Evolutionary conservation across 2,329 filamentous ascomycete species (phyloP), one percentile per base, ranked within the genome.

Genomic region (Orbilia oligospora): DNA sequence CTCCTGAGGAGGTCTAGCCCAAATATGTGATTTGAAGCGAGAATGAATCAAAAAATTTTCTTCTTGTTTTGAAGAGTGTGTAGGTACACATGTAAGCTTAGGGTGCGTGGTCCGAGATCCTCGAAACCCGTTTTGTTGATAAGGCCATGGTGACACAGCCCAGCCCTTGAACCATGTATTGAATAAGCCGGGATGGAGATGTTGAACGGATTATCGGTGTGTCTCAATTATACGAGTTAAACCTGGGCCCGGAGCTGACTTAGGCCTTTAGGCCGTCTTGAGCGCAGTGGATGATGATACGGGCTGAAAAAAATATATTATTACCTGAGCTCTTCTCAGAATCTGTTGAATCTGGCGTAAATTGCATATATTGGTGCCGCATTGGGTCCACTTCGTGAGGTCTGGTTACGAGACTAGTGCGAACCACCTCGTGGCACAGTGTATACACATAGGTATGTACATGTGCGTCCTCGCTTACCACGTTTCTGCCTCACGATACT

Each of bases 381-480:
- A 1, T 8, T 46, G 44, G 44, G 20, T 46, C 44, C 44, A 46
- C 44, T 46, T 46, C 14, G 44, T 20, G 44, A 10, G 10, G 44
- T 9, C n/a, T 20, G 8, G 44, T 46, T 46, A 46, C 44, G 44
- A 20, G 44, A 46, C 20, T 20, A 20, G n/a, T 18, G 16, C 10
- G 20, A 20, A 49, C 10, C 18, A 49, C 46, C 18, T 22, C 46
- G 20, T 22, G 46, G n/a, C 18, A 49, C 20, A 5, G 48, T 27
- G 22, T 16, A 51, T 51, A 27, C 48, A 5, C n/a, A n/a, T n/a
- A n/a, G n/a, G n/a, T n/a, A n/a, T 18, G 12, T 41, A 49, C 20
- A 27, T 51, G 20, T 51, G 48, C 48, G 27, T 51, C 46, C 38
- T 51, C 22, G 48, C 48, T 51, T 27, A 51, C 20, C 48, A 51